Conservation (phyloP, 1,284 basidiomycete species). For the Rhodotorula sp. region DNA sequence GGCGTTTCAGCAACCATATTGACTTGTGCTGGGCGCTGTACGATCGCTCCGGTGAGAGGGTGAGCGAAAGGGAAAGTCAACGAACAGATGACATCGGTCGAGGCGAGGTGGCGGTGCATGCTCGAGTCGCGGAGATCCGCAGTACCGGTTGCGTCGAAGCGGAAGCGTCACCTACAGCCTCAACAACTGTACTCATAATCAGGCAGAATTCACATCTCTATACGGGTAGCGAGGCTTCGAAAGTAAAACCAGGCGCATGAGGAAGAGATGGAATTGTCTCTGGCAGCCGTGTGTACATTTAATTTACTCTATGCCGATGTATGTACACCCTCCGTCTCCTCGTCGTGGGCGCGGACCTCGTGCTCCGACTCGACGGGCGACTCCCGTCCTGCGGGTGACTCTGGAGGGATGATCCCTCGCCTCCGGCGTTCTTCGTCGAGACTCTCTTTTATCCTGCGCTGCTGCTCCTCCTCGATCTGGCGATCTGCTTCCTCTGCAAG, state of each 20-base stretch:
- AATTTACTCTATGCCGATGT: too few relatives aligned
- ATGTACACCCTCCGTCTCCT: background rate
- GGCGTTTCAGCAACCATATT: background rate
- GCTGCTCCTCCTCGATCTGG: background rate
- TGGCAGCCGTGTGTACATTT: too few relatives aligned
- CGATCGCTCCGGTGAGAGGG: background rate
- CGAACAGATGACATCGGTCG: background rate
- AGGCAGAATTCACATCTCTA: too few relatives aligned
- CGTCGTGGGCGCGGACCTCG: background rate
- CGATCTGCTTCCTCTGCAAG: background rate
- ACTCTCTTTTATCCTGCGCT: background rate
- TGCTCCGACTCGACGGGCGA: background rate
- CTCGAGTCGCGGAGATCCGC: background rate
- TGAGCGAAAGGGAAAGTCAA: background rate
- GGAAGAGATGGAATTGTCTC: too few relatives aligned
- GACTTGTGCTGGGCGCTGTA: background rate
- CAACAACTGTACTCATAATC: too few relatives aligned
- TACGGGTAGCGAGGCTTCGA: too few relatives aligned
- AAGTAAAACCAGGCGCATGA: too few relatives aligned
- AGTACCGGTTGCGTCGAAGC: background rate
- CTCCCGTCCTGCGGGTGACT: background rate
- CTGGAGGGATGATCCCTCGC: background rate
- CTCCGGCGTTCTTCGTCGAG: background rate
- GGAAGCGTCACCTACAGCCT: too few relatives aligned
- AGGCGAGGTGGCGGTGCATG: background rate